Conservation (phyloP, 331 rosid genomes). For the Quercus tomentella region DNA sequence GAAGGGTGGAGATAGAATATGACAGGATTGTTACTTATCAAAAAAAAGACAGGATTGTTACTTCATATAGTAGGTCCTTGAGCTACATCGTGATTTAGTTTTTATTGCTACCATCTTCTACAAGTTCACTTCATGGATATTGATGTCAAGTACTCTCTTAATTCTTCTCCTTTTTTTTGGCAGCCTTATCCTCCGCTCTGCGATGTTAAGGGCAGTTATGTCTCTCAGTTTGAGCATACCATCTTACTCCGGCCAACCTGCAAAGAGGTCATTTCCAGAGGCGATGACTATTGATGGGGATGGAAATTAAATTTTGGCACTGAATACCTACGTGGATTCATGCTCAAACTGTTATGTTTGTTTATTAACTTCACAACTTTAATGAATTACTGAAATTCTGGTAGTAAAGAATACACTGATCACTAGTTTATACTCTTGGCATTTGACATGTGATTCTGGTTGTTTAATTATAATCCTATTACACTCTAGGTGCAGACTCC, state of each 20-base stretch:
- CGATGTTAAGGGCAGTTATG: constrained; percentile 85
- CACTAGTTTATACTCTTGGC: background rate
- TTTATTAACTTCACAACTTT: no score
- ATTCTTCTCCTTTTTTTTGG: background rate
- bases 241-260: constrained; percentile 90
- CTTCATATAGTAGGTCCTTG: no score
- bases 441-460: background rate
- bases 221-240: constrained; percentile 94
- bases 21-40: no score
- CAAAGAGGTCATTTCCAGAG: constrained; percentile 96
- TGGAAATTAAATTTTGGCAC: background rate
- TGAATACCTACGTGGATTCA: background rate
- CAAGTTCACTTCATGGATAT: background rate
- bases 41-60: no score
- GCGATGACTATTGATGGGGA: constrained; percentile 65
- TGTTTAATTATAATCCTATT: background rate
- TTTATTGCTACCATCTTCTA: background rate
- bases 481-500: background rate
- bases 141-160: constrained; percentile 2
- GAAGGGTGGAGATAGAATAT: no score
- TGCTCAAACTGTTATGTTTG: background rate
- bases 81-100: background rate
- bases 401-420: no score
- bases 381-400: no score
- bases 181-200: constrained; percentile 92